Evolutionary conservation across 2,329 filamentous ascomycete species (phyloP), one percentile per base, ranked within the genome.

Genomic region (Aschersonia sp.): DNA sequence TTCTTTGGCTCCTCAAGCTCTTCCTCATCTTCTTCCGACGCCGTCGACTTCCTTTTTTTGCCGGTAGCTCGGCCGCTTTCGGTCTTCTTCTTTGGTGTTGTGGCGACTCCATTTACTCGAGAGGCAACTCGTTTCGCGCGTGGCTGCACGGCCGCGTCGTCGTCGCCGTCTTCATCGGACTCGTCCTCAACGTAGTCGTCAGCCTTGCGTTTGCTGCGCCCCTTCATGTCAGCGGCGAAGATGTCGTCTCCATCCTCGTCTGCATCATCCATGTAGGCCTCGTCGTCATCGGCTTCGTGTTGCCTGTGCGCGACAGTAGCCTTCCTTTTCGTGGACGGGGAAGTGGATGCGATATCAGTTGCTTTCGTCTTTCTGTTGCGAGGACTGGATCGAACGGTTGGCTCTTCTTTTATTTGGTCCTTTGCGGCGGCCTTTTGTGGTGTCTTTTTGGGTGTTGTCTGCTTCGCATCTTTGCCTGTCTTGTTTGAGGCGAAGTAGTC

Each of bases 161-260:
- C 83, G 48, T 92, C 87, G 44, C 5, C 40, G 30, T 44, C 80
- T 35, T 88, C 83, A 48, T 92, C 87, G 44, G 82, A 84, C 28
- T 79, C 78, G 50, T 84, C 84, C 51, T 84, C 84, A 50, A 77
- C 74, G 48, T 89, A 87, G 47, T 87, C 82, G 58, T 92, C 85
- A 41, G 80, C 80, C 56, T 80, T 84, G 45, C 77, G 73, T 60
- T 80, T 86, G 49, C 75, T 78, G 43, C 76, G 69, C 45, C 75
- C 75, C 59, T 80, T 84, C 35, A 74, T 75, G 53, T 86, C 80
- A 4, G 84, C 82, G 10, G 82, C 84, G 63, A 89, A 89, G 28
- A 95, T 89, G 56, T 95, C 89, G n/a, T 78, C 84, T 3, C 77
- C 82, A 43, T 86, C 78, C 5, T 76, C 73, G 38, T 84, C 81